Percentiles rank a stretch among this genome's conserved stretches.
These are phyloP conservation scores for Exophiala alcalophila DNA, from an alignment of 2,329 filamentous ascomycete genomes.

Conservation along the genomic window DNA sequence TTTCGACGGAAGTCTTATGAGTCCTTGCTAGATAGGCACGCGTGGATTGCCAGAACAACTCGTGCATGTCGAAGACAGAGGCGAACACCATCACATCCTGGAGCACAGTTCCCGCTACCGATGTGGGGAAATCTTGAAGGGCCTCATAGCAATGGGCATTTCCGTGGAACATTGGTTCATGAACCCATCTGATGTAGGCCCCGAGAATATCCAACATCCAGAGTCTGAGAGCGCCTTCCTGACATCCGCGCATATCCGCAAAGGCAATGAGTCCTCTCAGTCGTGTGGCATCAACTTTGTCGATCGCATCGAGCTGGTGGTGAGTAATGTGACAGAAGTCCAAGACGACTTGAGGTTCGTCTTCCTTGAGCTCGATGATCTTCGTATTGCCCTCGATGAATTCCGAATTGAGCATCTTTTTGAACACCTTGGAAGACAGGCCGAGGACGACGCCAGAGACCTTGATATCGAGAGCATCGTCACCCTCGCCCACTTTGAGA, in stretches of 20 bases:
- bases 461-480: slow-evolving; percentile 1
- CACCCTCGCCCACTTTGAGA: not conserved
- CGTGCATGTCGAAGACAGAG: not conserved
- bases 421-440: slow-evolving; percentile 4
- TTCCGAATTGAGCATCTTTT: slow-evolving; percentile 2
- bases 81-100: not conserved
- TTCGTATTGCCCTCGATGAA: slow-evolving; percentile 3
- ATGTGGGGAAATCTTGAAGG: not conserved
- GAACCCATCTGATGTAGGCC: not conserved
- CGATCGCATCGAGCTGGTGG: not conserved
- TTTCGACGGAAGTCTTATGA: no score
- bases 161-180: no score
- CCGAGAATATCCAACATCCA: not conserved
- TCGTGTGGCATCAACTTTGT: not conserved
- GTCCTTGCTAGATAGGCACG: not conserved
- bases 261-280: not conserved
- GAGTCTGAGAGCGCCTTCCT: not conserved
- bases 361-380: not conserved
- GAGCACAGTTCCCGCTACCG: not conserved
- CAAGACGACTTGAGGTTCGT: slow-evolving; percentile 1
- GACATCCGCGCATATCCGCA: not conserved
- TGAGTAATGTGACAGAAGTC: slow-evolving; percentile 2
- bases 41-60: not conserved
- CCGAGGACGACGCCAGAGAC: not conserved
- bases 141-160: no score